A percentile compares a stretch with the other conserved stretches of the same genome.
Conservation (phyloP, 2,329 filamentous ascomycete genomes). For the Colletotrichum tabaci region DNA sequence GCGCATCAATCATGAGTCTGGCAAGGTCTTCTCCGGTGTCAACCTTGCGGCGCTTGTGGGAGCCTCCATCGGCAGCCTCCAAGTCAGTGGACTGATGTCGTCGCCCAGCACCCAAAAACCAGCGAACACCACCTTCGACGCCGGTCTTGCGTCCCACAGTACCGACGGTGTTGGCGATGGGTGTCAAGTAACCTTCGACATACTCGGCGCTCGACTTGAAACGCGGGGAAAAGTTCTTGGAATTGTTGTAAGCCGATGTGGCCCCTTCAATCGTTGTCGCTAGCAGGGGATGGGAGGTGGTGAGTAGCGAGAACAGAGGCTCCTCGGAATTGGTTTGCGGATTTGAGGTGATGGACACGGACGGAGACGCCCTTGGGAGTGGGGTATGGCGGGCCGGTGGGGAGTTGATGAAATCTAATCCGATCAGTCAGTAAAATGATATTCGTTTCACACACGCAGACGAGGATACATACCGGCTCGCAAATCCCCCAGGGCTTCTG, state of each 20-base stretch:
- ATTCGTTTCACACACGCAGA: slow-evolving; percentile 32
- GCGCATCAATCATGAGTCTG: slow-evolving; percentile 38
- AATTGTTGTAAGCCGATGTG: slow-evolving; percentile 86
- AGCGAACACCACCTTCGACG: slow-evolving; percentile 87
- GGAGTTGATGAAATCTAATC: slow-evolving; percentile 77
- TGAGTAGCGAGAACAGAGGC: slow-evolving; percentile 88
- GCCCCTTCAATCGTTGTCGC: slow-evolving; percentile 89
- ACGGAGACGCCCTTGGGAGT: slow-evolving; percentile 54
- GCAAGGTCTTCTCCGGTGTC: slow-evolving; percentile 56
- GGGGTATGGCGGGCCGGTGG: slow-evolving; percentile 64
- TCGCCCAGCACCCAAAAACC: slow-evolving; percentile 79
- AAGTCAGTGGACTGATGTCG: slow-evolving; percentile 66
- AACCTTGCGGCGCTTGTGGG: slow-evolving; percentile 73
- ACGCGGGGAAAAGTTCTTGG: slow-evolving; percentile 91
- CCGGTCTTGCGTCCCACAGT: slow-evolving; percentile 88
- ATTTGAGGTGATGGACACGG: slow-evolving; percentile 52
- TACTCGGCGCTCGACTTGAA: slow-evolving; percentile 93
- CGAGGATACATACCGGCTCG: slow-evolving; percentile 72
- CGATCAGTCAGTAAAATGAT: neutral
- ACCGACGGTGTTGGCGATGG: slow-evolving; percentile 88
- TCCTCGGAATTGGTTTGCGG: slow-evolving; percentile 65
- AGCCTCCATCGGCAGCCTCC: slow-evolving; percentile 60
- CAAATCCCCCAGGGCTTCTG: slow-evolving; percentile 82
- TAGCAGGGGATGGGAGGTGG: slow-evolving; percentile 88
- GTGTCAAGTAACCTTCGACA: slow-evolving; percentile 89